A percentile compares a stretch with the other conserved stretches of the same genome.
Conservation (phyloP, 2,329 filamentous ascomycete genomes). For the Dactylellina cionopaga region DNA sequence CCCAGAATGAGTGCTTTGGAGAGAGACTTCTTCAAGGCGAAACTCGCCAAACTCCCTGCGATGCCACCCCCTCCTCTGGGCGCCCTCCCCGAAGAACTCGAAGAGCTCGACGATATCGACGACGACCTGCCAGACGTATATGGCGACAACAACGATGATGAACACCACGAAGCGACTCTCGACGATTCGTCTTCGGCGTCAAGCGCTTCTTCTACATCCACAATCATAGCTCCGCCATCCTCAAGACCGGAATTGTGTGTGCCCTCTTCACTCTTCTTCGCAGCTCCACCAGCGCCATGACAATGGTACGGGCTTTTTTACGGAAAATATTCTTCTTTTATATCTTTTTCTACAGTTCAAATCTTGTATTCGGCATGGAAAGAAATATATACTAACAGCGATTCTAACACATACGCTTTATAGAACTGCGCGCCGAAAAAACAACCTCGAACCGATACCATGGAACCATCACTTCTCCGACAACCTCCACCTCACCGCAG, state of each 20-base stretch:
- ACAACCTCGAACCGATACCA: constrained; percentile 72
- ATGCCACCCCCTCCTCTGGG: constrained; percentile 63
- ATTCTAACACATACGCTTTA: constrained; percentile 54
- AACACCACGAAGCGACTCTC: constrained; percentile 60
- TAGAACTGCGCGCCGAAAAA: constrained; percentile 61
- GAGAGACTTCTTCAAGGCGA: constrained; percentile 79
- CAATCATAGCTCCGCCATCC: constrained; percentile 84
- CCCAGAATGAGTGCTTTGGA: constrained; percentile 79
- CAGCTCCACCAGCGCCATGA: constrained; percentile 37
- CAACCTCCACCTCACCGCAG: constrained; percentile 77
- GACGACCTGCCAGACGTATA: constrained; percentile 63
- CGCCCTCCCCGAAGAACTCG: constrained; percentile 60
- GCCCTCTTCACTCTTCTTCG: constrained; percentile 41
- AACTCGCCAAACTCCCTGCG: constrained; percentile 72
- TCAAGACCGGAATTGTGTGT: constrained; percentile 74
- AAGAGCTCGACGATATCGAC: constrained; percentile 68
- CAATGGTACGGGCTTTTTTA: constrained; percentile 56
- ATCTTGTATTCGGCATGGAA: no score
- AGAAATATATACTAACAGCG: constrained; percentile 31
- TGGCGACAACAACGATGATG: constrained; percentile 59
- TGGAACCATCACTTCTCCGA: constrained; percentile 94
- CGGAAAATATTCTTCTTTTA: constrained; percentile 47
- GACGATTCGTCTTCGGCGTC: constrained; percentile 76
- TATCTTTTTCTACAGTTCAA: neutral
- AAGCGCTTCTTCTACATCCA: constrained; percentile 91